Evolutionary conservation across 805 yeast genomes (phyloP).

Genomic region (Brettanomyces anomalus): DNA sequence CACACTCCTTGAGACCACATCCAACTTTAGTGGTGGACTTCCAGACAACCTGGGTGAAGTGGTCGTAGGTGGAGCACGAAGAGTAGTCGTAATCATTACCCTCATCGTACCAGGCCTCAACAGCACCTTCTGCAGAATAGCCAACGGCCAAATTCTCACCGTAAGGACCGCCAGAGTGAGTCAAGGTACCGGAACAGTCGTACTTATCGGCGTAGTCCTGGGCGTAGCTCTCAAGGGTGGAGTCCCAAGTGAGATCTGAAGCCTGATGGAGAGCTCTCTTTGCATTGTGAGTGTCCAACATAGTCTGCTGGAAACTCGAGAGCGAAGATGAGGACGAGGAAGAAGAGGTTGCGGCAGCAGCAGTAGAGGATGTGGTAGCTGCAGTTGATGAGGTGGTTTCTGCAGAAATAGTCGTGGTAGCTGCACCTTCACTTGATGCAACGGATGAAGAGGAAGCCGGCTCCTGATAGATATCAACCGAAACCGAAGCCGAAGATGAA

Average conservation of each 20-base stretch:
- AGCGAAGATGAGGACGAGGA: conserved; percentile 11
- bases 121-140: conserved; percentile 42
- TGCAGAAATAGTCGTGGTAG: conserved; percentile 10
- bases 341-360: conserved; percentile 12
- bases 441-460: conserved; percentile 3
- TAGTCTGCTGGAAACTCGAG: conserved; percentile 21
- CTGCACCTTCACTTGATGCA: conserved; percentile 10
- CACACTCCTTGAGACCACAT: conserved; percentile 49
- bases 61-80: conserved; percentile 42
- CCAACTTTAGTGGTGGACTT: conserved; percentile 50
- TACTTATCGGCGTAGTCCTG: conserved; percentile 44
- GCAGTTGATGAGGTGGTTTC: conserved; percentile 13
- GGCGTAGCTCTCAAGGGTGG: conserved; percentile 45
- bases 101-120: conserved; percentile 71
- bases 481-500: conserved; percentile 2
- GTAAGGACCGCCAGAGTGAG: conserved; percentile 57
- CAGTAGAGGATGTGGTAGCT: conserved; percentile 11
- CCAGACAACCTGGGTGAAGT: conserved; percentile 77
- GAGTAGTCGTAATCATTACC: conserved; percentile 44
- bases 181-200: conserved; percentile 50
- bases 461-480: conserved; percentile 3
- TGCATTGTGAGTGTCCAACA: conserved; percentile 53
- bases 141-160: conserved; percentile 79
- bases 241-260: conserved; percentile 47
- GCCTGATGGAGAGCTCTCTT: conserved; percentile 50